These are phyloP conservation scores for Ilyonectria mors-panacis DNA, from an alignment of 2,329 filamentous ascomycete species.

Conservation along the genomic window DNA sequence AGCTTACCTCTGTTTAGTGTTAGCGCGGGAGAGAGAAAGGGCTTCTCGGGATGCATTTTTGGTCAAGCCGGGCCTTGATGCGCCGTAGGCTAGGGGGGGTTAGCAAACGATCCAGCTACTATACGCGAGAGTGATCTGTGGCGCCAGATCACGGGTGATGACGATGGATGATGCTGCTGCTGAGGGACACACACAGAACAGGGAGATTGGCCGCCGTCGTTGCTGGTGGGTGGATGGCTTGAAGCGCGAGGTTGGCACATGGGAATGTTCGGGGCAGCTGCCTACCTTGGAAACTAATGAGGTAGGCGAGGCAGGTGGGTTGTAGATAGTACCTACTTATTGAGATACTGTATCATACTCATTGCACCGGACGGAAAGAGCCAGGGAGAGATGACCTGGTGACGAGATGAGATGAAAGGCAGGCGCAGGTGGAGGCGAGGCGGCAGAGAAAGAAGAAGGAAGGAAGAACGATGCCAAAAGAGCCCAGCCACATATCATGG, in stretches of 20 bases:
- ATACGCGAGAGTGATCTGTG: constrained; percentile 14
- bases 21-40: constrained; percentile 20
- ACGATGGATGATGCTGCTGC: constrained; percentile 24
- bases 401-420: background rate
- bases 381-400: background rate
- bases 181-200: background rate
- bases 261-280: background rate
- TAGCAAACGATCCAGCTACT: constrained; percentile 13
- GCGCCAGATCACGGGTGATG: constrained; percentile 13
- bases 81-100: constrained; percentile 3
- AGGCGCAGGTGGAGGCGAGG: background rate
- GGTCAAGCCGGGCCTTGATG: constrained; percentile 14
- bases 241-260: background rate
- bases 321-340: background rate
- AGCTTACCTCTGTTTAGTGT: constrained; percentile 33
- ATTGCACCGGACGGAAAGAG: background rate
- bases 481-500: constrained; percentile 20
- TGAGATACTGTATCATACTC: background rate
- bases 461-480: constrained; percentile 5
- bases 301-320: background rate
- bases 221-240: constrained; percentile 1
- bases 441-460: constrained; percentile 13
- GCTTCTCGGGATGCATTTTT: constrained; percentile 22
- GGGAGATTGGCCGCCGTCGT: background rate
- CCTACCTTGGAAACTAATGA: background rate